These are phyloP conservation scores for Neopestalotiopsis rosae DNA, from an alignment of 2,329 filamentous ascomycete species.

Conservation along the genomic window DNA sequence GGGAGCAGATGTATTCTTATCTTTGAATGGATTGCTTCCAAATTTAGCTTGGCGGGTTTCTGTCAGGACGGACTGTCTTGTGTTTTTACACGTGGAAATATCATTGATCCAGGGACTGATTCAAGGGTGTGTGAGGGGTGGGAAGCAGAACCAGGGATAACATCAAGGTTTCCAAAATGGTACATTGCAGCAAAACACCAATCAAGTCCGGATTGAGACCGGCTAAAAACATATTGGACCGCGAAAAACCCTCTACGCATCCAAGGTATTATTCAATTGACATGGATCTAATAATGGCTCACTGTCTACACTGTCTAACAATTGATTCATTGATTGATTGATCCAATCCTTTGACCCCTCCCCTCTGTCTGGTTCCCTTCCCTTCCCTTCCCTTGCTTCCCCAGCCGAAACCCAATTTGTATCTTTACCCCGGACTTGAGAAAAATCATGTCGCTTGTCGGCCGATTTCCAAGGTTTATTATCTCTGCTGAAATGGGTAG, in stretches of 20 bases:
- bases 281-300: too few relatives aligned
- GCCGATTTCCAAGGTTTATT: background rate
- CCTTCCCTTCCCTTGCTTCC: too few relatives aligned
- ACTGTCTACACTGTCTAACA: too few relatives aligned
- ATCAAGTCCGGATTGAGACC: conserved; percentile 11
- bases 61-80: background rate
- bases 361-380: too few relatives aligned
- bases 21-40: too few relatives aligned
- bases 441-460: background rate
- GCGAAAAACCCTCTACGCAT: background rate
- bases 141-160: conserved; percentile 10
- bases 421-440: conserved; percentile 7
- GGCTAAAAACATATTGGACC: background rate
- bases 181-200: background rate
- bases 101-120: background rate
- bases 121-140: background rate
- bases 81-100: background rate
- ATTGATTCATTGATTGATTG: too few relatives aligned
- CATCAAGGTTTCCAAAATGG: conserved; percentile 4
- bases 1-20: too few relatives aligned
- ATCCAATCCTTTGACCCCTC: too few relatives aligned
- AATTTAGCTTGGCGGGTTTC: background rate
- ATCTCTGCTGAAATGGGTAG: conserved; percentile 11
- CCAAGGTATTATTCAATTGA: background rate
- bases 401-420: conserved; percentile 12